phyloP scores from a whole-genome alignment of 2,329 filamentous ascomycete genomes.

The Diaporthe aspalathi region DNA sequence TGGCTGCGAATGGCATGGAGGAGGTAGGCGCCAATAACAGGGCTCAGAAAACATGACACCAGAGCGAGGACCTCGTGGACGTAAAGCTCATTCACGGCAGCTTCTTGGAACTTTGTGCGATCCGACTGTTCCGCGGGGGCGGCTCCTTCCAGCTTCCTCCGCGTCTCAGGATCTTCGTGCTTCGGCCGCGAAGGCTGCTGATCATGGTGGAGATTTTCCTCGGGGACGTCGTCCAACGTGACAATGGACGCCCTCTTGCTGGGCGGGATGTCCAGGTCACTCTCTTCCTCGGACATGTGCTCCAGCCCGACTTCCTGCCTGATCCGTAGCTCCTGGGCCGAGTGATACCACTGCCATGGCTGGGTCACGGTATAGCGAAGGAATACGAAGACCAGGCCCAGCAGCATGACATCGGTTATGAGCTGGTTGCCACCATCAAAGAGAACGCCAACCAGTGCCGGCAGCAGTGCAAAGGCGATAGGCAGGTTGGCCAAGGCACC shows the following conservation, averaged over 20 bases:
- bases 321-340: conserved; percentile 72
- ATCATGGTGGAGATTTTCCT: conserved; percentile 40
- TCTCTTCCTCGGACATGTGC: conserved; percentile 56
- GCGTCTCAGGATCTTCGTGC: conserved; percentile 9
- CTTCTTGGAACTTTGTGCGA: conserved; percentile 43
- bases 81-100: conserved; percentile 73
- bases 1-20: conserved; percentile 84
- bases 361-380: conserved; percentile 92
- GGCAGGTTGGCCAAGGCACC: conserved; percentile 81
- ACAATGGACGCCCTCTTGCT: conserved; percentile 44
- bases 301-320: conserved; percentile 58
- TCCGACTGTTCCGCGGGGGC: background rate
- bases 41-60: conserved; percentile 81
- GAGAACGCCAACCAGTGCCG: conserved; percentile 84
- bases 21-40: conserved; percentile 82
- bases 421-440: conserved; percentile 87
- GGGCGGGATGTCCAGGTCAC: conserved; percentile 41
- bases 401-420: conserved; percentile 85
- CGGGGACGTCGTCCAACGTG: conserved; percentile 56
- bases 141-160: background rate
- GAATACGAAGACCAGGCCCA: conserved; percentile 84
- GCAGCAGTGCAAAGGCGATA: conserved; percentile 83
- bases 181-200: conserved; percentile 38
- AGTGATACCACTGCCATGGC: conserved; percentile 87
- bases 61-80: conserved; percentile 81